Percentiles rank a stretch among this genome's conserved stretches.
Evolutionary conservation across 2,329 filamentous ascomycete genomes (phyloP).

Genomic region (Clarireedia paspali): DNA sequence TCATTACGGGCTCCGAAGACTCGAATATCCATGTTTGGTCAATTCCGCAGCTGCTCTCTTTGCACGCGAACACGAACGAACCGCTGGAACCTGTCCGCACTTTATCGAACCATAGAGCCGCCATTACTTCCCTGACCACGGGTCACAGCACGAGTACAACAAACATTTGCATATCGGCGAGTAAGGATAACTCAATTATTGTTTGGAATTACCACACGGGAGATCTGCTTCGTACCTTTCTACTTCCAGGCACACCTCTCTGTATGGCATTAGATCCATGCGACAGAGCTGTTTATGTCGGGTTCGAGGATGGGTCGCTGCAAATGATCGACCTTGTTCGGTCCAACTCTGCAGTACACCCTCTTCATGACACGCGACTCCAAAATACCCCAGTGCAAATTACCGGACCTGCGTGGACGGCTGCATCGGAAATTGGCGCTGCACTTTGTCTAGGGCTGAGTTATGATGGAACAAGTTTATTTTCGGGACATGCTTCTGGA

Average conservation of each 20-base stretch:
- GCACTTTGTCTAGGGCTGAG: constrained; percentile 63
- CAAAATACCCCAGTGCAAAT: constrained; percentile 51
- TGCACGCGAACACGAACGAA: constrained; percentile 42
- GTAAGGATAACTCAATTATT: constrained; percentile 80
- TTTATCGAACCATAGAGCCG: constrained; percentile 69
- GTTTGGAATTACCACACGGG: constrained; percentile 88
- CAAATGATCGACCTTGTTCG: constrained; percentile 69
- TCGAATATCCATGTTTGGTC: constrained; percentile 92
- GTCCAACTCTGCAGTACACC: constrained; percentile 34
- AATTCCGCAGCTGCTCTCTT: constrained; percentile 61
- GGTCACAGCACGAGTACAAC: constrained; percentile 65
- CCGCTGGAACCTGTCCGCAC: constrained; percentile 66
- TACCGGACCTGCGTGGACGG: constrained; percentile 39
- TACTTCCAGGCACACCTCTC: constrained; percentile 66
- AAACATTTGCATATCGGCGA: constrained; percentile 77
- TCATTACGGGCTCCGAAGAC: constrained; percentile 76
- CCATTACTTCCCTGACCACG: constrained; percentile 55
- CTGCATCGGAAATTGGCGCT: constrained; percentile 39
- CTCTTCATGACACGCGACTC: constrained; percentile 37
- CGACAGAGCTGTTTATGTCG: constrained; percentile 73
- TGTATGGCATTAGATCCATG: constrained; percentile 74
- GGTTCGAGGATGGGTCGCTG: constrained; percentile 72
- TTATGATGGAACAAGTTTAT: constrained; percentile 72
- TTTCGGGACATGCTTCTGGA: constrained; percentile 76
- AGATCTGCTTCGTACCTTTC: constrained; percentile 68